Conservation (phyloP, 208 protist species). For the Trypanosoma congolense region DNA sequence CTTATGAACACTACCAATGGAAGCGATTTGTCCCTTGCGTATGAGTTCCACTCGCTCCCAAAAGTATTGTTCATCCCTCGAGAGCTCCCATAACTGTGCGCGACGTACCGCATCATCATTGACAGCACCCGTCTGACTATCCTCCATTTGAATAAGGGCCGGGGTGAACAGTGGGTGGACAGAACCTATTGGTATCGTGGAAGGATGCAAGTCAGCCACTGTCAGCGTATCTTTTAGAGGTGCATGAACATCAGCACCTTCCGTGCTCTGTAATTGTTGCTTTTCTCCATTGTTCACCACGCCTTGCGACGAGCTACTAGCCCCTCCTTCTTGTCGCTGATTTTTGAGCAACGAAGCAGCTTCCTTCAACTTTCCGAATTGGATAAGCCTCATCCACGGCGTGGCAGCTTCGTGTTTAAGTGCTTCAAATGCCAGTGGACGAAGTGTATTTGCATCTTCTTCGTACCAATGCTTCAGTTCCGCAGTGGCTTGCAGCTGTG, state of each 20-base stretch:
- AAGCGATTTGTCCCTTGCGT: slow-evolving; percentile 61
- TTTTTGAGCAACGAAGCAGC: slow-evolving; percentile 3
- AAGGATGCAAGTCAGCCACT: slow-evolving; percentile 38
- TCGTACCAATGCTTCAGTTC: slow-evolving; percentile 71
- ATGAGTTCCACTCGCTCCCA: slow-evolving; percentile 88
- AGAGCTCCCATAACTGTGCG: slow-evolving; percentile 74
- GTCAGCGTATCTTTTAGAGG: slow-evolving; percentile 29
- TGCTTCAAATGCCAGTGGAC: slow-evolving; percentile 47
- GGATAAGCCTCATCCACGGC: slow-evolving; percentile 76
- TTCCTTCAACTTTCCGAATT: slow-evolving; percentile 37
- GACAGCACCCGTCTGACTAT: slow-evolving; percentile 21
- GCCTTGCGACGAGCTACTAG: not conserved
- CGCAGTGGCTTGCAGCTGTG: slow-evolving; percentile 31
- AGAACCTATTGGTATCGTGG: slow-evolving; percentile 61
- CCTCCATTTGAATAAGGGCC: slow-evolving; percentile 68
- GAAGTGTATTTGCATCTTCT: slow-evolving; percentile 65
- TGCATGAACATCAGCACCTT: not conserved
- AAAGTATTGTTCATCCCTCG: slow-evolving; percentile 71
- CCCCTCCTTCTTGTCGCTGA: not conserved
- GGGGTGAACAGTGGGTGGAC: slow-evolving; percentile 65
- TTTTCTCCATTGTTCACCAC: not conserved
- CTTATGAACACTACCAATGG: slow-evolving; percentile 54
- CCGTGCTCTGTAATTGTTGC: not conserved
- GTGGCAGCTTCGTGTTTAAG: slow-evolving; percentile 55
- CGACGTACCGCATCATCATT: slow-evolving; percentile 33